phyloP scores from a whole-genome alignment of 768 basidiomycete species.

The Cystobasidium ongulense region DNA sequence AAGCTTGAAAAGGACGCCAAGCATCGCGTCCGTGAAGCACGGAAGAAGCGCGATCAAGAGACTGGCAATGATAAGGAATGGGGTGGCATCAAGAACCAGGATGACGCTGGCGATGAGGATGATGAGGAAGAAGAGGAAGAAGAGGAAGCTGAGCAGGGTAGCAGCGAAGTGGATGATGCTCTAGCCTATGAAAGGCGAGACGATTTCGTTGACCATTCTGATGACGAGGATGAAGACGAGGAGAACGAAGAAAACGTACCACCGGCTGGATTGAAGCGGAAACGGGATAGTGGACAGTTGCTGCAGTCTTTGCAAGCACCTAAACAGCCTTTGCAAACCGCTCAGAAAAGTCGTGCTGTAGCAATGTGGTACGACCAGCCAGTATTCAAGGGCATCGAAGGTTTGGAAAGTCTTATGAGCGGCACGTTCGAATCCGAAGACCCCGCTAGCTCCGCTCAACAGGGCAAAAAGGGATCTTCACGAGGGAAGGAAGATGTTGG shows the following conservation, averaged over 20 bases:
- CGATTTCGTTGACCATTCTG: slow-evolving; percentile 49
- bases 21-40: slow-evolving; percentile 69
- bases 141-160: slow-evolving; percentile 40
- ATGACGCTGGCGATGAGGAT: slow-evolving; percentile 51
- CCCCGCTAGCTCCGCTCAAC: slow-evolving; percentile 32
- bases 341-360: slow-evolving; percentile 51
- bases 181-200: slow-evolving; percentile 48
- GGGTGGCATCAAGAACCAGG: slow-evolving; percentile 58
- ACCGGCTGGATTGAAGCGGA: slow-evolving; percentile 36
- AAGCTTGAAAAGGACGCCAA: slow-evolving; percentile 78
- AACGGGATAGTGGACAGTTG: slow-evolving; percentile 47
- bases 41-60: slow-evolving; percentile 57
- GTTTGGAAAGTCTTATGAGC: slow-evolving; percentile 47
- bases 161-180: slow-evolving; percentile 36
- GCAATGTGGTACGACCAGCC: slow-evolving; percentile 95
- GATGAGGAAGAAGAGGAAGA: slow-evolving; percentile 50
- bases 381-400: slow-evolving; percentile 63
- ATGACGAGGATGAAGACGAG: slow-evolving; percentile 39
- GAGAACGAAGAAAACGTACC: slow-evolving; percentile 33
- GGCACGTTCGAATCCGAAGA: slow-evolving; percentile 29
- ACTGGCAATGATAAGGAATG: slow-evolving; percentile 59
- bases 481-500: slow-evolving; percentile 37
- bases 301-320: slow-evolving; percentile 51
- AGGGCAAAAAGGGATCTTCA: slow-evolving; percentile 37
- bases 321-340: slow-evolving; percentile 32